Evolutionary conservation across 2,329 filamentous ascomycete genomes (phyloP), one percentile per base, ranked within the genome.

Genomic region (Pseudofabraea citricarpa): DNA sequence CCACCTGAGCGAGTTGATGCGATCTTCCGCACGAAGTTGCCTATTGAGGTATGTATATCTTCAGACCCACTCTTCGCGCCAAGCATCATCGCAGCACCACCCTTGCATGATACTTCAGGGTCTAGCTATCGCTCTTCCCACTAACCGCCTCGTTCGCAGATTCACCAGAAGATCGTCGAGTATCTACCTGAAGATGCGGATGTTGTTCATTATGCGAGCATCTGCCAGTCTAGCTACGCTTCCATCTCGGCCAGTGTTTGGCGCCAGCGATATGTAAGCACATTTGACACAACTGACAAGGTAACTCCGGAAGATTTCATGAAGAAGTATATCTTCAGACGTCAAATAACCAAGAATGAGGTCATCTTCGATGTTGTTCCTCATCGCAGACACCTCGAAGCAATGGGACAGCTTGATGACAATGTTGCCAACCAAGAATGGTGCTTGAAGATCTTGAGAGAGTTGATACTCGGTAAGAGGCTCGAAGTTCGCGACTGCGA

Each of bases 391-490:
- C 8, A 35, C 61, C 15, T 37, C 19, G 13, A 15, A 6, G 35
- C 35, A 5, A 56, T 10, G 37, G 41, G 22, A 18, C 8, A 27
- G 37, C 27, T 6, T 35, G n/a, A 29, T 19, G 19, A 13, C 8
- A 41, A 5, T 64, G 71, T 50, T 46, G 44, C 7, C 44, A 55
- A 8, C 23, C 35, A 37, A 15, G 5, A 9, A 22, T 20, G 18
- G 19, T 60, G 62, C 16, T 36, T 72, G 12, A 46, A 52, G 21
- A 50, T 68, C 7, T 44, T 73, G 9, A 55, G 48, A 22, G 64
- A 66, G 29, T 50, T 74, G 29, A 66, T 71, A 43, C 47, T 60
- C n/a, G 68, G 69, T 71, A 50, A 47, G 66, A n/a, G n/a, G n/a
- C n/a, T n/a, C n/a, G n/a, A n/a, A n/a, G n/a, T n/a, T n/a, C n/a